A percentile compares a stretch with the other conserved stretches of the same genome.
phyloP scores from a whole-genome alignment of 768 basidiomycete genomes.

The Rhizopogon vesiculosus region DNA sequence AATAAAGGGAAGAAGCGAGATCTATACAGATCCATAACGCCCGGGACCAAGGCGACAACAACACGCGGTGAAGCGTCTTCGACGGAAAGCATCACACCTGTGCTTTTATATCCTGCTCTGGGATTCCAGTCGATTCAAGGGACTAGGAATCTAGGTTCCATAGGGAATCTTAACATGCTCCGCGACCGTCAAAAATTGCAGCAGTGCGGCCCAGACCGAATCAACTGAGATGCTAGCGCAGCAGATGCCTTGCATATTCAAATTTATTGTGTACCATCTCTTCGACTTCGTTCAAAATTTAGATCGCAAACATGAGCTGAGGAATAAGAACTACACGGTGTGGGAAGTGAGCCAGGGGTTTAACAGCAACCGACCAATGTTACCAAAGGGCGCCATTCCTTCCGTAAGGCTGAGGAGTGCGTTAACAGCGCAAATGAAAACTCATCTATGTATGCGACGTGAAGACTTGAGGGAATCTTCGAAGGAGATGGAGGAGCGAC shows the following conservation, averaged over 20 bases:
- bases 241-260: neutral
- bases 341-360: neutral
- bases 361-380: neutral
- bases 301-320: neutral
- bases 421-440: too few relatives aligned
- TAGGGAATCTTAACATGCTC: neutral
- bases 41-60: neutral
- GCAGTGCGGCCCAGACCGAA: neutral
- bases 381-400: neutral
- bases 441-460: too few relatives aligned
- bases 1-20: slow-evolving; percentile 1
- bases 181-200: neutral
- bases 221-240: neutral
- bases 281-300: neutral
- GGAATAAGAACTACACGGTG: neutral
- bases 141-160: neutral
- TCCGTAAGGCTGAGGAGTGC: too few relatives aligned
- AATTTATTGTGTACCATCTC: neutral
- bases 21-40: neutral
- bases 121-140: neutral
- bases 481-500: too few relatives aligned
- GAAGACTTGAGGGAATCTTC: too few relatives aligned
- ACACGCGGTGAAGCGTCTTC: neutral
- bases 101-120: neutral
- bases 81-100: slow-evolving; percentile 2